Base-by-base conservation (phyloP, 805 yeast species). In the Candida vaughaniae region DNA sequence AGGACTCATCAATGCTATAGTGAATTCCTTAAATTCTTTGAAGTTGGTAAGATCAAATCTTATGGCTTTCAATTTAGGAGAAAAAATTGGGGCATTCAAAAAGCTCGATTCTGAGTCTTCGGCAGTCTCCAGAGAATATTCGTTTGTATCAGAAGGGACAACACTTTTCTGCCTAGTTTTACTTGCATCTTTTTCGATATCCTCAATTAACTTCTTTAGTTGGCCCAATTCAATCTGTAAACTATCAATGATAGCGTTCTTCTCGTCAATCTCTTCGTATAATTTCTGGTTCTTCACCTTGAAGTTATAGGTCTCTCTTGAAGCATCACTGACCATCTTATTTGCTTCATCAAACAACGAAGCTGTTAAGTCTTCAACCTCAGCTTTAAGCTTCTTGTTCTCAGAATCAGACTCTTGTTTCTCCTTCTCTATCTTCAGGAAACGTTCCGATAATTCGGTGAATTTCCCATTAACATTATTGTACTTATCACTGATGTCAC, bases 341-440 rank as follows among this genome's bases (percentile, higher is more conserved):
- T 87, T 87, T 10, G 96, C 96, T 53, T 88, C 93, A 44, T 78
- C 83, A 53, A 87, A 87, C 22, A 87, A 62, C 1, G 89, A 78
- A 1, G 82, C 86, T 1, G 89, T 77, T 31, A 87, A 61, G 26
- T 86, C 95, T 52, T 85, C 93, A 25, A 87, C 84, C 54, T 87
- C 96, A 22, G 71, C 76, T 43, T 82, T 77, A 34, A 87, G 60
- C 40, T 73, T 71, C 31, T 73, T 66, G 12, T 76, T 81, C 47
- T 82, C 85, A 8, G 61, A 64, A 46, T 81, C 83, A 1, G 87
- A 82, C 6, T 56, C 64, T 7, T 56, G 58, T 42, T 75, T 75
- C 4, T 60, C 60, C 5, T 36, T 47, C 5, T 31, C 35, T 7
- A 30, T 19, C 12, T 27, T 31, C 3, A 12, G 20, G 15, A 16